phyloP scores from a whole-genome alignment of 2,329 filamentous ascomycete genomes.

The Nemania sp. region DNA sequence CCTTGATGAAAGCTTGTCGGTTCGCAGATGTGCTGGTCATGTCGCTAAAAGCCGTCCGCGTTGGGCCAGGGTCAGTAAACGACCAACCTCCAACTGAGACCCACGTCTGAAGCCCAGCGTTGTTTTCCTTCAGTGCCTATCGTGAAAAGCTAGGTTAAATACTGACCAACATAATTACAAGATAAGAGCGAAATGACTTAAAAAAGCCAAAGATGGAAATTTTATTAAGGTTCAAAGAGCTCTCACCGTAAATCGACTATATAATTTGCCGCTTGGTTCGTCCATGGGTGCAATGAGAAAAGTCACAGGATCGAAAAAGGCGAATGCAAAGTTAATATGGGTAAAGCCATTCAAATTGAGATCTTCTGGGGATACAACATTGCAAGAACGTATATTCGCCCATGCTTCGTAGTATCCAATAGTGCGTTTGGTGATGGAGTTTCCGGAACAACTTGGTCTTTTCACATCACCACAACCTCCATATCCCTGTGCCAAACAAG shows the following conservation, averaged over 20 bases:
- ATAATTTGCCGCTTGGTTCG: slow-evolving; percentile 28
- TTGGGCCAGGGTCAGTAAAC: slow-evolving; percentile 50
- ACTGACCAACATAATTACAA: too few relatives aligned
- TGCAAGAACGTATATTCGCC: slow-evolving; percentile 20
- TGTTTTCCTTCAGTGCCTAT: slow-evolving; percentile 46
- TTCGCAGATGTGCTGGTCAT: slow-evolving; percentile 30
- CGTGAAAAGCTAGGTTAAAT: too few relatives aligned
- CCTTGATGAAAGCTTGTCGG: slow-evolving; percentile 39
- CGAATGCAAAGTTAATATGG: too few relatives aligned
- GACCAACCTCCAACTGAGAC: slow-evolving; percentile 58
- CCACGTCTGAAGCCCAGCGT: slow-evolving; percentile 48
- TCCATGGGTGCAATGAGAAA: slow-evolving; percentile 51
- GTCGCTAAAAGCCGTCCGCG: slow-evolving; percentile 47
- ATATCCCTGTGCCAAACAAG: too few relatives aligned
- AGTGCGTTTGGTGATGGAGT: slow-evolving; percentile 38
- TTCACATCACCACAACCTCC: too few relatives aligned
- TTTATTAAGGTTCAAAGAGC: too few relatives aligned
- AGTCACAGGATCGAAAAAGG: slow-evolving; percentile 47
- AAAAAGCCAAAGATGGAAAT: too few relatives aligned
- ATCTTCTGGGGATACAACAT: too few relatives aligned
- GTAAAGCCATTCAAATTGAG: too few relatives aligned
- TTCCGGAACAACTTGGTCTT: background rate
- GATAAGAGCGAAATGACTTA: too few relatives aligned
- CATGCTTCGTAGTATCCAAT: slow-evolving; percentile 53
- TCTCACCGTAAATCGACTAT: slow-evolving; percentile 45